phyloP scores from a whole-genome alignment of 78 protist species.

The Planoprotostelium fungivorum region DNA sequence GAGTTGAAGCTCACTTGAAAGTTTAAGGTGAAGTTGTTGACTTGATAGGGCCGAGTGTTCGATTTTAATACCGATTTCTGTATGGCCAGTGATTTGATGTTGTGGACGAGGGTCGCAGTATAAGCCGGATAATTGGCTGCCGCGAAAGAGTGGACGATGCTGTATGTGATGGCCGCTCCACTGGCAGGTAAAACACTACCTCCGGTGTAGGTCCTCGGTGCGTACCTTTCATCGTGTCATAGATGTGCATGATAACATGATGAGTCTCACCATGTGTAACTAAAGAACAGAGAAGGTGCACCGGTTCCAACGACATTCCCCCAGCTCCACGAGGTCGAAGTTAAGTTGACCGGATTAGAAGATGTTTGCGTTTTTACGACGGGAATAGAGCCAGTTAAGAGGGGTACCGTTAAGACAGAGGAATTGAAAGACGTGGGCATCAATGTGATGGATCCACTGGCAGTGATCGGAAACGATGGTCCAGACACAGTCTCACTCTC shows the following conservation, averaged over 20 bases:
- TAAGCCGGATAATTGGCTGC: neutral
- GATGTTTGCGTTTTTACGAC: neutral
- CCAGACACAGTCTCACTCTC: neutral
- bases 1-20: neutral
- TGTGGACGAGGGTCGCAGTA: neutral
- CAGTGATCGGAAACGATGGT: neutral
- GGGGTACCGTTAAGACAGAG: neutral
- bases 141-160: neutral
- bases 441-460: neutral
- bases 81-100: neutral
- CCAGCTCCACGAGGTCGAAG: too few relatives aligned
- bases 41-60: neutral
- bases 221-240: neutral
- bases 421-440: neutral
- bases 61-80: neutral
- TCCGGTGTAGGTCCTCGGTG: neutral
- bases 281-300: neutral
- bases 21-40: neutral
- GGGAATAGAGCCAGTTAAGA: neutral
- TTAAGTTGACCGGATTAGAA: too few relatives aligned
- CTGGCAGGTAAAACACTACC: neutral
- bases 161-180: neutral
- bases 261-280: neutral
- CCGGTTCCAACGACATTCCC: neutral
- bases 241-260: neutral